A percentile compares a stretch with the other conserved stretches of the same genome.
Conservation (phyloP, 176 grass and related monocot species). For the Oryza australiensis region DNA sequence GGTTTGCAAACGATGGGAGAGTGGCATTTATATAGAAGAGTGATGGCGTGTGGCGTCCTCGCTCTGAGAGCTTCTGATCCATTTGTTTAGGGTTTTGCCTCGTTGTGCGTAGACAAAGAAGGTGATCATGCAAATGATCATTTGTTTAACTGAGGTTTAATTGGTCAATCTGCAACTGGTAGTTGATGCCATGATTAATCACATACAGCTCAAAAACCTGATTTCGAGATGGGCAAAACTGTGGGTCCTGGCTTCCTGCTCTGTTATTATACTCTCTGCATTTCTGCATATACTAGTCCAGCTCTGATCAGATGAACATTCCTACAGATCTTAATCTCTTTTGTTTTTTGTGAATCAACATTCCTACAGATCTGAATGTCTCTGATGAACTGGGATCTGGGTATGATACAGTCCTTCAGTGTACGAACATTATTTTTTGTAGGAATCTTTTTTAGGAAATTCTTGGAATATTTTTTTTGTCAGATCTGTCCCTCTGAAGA, state of each 20-base stretch:
- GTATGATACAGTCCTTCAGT: not conserved
- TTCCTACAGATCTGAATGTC: not conserved
- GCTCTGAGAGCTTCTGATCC: not conserved
- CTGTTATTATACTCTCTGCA: not conserved
- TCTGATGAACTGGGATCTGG: not conserved
- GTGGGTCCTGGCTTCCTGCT: not conserved
- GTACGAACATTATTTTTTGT: not conserved
- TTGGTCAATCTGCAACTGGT: not conserved
- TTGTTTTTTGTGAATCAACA: not conserved
- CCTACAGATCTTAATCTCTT: not conserved
- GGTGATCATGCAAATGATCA: not conserved
- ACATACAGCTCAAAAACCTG: not conserved
- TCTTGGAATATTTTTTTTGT: not conserved
- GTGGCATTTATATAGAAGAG: constrained; percentile 40
- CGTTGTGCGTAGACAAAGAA: not conserved
- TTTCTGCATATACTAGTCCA: not conserved
- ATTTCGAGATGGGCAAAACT: not conserved
- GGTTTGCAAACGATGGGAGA: constrained; percentile 45
- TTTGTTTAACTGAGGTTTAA: not conserved
- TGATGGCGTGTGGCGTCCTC: constrained; percentile 34
- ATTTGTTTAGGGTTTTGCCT: constrained; percentile 4
- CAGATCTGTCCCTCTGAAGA: not conserved
- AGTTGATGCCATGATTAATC: not conserved
- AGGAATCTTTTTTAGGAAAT: too few species aligned
- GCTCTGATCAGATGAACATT: not conserved